phyloP scores from a whole-genome alignment of 208 protist genomes.

The Crithidia sp. region DNA sequence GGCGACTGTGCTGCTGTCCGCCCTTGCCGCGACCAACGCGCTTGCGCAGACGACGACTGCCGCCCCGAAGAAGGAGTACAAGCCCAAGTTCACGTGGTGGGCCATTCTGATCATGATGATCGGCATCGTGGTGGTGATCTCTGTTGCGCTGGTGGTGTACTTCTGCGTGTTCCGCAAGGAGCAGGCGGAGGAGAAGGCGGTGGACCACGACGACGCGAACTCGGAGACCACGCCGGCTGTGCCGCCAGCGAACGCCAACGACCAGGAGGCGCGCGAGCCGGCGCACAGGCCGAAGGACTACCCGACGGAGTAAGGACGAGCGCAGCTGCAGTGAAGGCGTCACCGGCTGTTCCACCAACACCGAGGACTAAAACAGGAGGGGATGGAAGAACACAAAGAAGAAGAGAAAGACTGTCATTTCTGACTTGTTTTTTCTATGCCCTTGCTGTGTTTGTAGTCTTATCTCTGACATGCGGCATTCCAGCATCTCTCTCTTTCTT shows the following conservation, averaged over 20 bases:
- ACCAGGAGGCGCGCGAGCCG: neutral
- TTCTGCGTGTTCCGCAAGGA: constrained; percentile 15
- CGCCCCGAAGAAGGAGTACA: constrained; percentile 6
- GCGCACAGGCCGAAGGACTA: neutral
- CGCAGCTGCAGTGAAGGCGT: neutral
- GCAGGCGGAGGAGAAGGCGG: neutral
- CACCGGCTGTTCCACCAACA: too few species aligned
- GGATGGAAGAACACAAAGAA: too few species aligned
- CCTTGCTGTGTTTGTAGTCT: too few species aligned
- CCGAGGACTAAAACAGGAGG: too few species aligned
- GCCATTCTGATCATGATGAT: constrained; percentile 30
- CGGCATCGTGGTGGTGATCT: constrained; percentile 20
- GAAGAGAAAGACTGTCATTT: neutral
- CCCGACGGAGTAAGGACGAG: neutral
- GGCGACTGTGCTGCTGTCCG: constrained; percentile 18
- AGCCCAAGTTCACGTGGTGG: constrained; percentile 27
- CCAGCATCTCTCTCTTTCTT: too few species aligned
- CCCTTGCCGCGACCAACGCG: constrained; percentile 10
- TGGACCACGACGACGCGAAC: neutral
- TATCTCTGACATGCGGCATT: too few species aligned
- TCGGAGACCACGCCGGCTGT: constrained; percentile 14
- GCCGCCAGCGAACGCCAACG: neutral
- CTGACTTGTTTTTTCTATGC: neutral
- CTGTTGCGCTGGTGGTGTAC: constrained; percentile 18
- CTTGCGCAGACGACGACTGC: neutral